These are phyloP conservation scores for Diaporthe sp. DNA, from an alignment of 2,329 filamentous ascomycete species.

Conservation along the genomic window DNA sequence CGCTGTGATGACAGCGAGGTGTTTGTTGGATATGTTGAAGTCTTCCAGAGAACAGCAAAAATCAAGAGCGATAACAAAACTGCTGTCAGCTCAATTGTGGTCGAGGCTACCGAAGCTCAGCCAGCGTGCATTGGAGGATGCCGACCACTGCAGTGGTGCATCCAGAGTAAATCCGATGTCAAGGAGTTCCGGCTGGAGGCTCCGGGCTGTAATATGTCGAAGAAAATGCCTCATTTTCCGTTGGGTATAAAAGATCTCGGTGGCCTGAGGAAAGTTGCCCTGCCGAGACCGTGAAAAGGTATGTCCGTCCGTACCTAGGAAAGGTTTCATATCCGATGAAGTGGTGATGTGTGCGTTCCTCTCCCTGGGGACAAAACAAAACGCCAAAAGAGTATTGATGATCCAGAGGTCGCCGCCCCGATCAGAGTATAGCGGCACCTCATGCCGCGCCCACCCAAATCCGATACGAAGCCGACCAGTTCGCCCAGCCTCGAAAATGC, in stretches of 20 bases:
- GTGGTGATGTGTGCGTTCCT: constrained; percentile 37
- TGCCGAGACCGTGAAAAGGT: constrained; percentile 4
- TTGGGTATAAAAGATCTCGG: constrained; percentile 24
- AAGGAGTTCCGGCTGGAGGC: neutral
- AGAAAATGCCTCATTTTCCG: constrained; percentile 20
- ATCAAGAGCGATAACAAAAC: constrained; percentile 7
- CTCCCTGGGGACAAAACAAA: constrained; percentile 13
- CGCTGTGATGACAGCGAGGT: constrained; percentile 30
- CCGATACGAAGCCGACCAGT: constrained; percentile 29
- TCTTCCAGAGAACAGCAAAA: constrained; percentile 34
- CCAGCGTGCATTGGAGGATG: neutral
- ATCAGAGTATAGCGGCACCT: constrained; percentile 27
- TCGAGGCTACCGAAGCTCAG: constrained; percentile 20
- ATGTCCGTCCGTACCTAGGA: constrained; percentile 25
- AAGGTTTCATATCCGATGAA: constrained; percentile 4
- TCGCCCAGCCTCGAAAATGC: constrained; percentile 36
- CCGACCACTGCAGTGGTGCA: neutral
- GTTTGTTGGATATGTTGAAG: constrained; percentile 36
- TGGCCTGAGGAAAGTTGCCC: neutral
- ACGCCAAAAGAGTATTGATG: constrained; percentile 41
- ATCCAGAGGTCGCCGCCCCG: constrained; percentile 43
- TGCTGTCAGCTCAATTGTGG: constrained; percentile 19
- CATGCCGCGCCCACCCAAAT: constrained; percentile 12
- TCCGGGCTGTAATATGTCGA: constrained; percentile 20
- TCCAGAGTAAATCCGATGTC: neutral